These are phyloP conservation scores for Taiozyma sp. DNA, from an alignment of 1,139 yeast genomes.

Conservation along the genomic window DNA sequence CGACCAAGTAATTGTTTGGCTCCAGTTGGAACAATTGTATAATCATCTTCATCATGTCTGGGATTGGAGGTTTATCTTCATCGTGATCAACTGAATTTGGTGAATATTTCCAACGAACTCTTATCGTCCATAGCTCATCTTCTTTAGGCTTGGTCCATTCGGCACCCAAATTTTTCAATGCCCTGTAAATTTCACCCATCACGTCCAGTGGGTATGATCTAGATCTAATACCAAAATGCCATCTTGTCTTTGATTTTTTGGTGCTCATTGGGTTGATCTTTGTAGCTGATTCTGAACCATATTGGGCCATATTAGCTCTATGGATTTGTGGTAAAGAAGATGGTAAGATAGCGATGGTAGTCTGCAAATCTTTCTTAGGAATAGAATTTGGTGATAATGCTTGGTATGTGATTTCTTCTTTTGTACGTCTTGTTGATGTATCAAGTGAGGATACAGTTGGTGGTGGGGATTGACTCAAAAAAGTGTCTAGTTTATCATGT, in stretches of 20 bases:
- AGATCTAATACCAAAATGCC: conserved; percentile 98
- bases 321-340: conserved; percentile 93
- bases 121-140: conserved; percentile 93
- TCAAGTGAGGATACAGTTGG: conserved; percentile 25
- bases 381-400: conserved; percentile 27
- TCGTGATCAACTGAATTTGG: conserved; percentile 31
- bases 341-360: conserved; percentile 86
- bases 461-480: conserved; percentile 49
- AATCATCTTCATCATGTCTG: conserved; percentile 95
- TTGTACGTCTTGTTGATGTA: conserved; percentile 13
- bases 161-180: conserved; percentile 89
- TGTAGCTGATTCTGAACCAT: conserved; percentile 40
- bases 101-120: conserved; percentile 91
- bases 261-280: conserved; percentile 71
- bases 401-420: conserved; percentile 23
- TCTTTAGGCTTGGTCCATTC: conserved; percentile 96
- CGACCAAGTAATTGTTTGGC: conserved; percentile 92
- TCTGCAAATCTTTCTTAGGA: conserved; percentile 30
- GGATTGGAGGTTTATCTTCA: conserved; percentile 31
- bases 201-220: conserved; percentile 96
- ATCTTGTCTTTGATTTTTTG: conserved; percentile 87
- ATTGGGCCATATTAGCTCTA: conserved; percentile 81
- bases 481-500: conserved; percentile 47
- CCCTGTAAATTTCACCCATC: conserved; percentile 97
- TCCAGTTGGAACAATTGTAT: conserved; percentile 94